These are phyloP conservation scores for Boechera retrofracta DNA, from an alignment of 345 rosid genomes.

Conservation along the genomic window DNA sequence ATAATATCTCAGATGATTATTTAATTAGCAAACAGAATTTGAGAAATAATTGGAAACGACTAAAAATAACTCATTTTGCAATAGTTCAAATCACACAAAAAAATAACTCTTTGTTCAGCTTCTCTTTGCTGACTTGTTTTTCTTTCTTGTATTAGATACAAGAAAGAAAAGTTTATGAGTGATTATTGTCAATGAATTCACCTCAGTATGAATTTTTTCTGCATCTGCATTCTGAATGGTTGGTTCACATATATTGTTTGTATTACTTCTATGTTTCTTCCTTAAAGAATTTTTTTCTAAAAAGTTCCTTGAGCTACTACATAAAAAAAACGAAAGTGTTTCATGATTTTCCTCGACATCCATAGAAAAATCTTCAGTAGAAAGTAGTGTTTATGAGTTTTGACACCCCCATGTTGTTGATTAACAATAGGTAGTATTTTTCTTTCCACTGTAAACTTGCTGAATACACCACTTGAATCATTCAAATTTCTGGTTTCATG, in stretches of 20 bases:
- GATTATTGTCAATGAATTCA: neutral
- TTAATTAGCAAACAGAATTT: too few species aligned
- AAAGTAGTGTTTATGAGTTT: neutral
- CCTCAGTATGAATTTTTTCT: neutral
- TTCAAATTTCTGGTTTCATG: too few species aligned
- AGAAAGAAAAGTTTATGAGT: neutral
- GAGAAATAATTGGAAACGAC: too few species aligned
- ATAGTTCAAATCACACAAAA: too few species aligned
- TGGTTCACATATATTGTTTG: neutral
- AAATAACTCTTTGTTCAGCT: neutral
- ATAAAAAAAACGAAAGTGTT: neutral
- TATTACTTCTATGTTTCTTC: neutral
- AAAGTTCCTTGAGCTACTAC: neutral
- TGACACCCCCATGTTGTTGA: neutral
- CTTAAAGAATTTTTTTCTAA: neutral
- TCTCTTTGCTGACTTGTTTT: constrained; percentile 5
- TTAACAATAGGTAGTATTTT: neutral
- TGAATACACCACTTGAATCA: neutral
- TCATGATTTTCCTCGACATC: neutral
- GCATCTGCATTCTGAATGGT: neutral
- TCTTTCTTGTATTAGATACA: constrained; percentile 6
- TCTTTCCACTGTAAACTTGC: neutral
- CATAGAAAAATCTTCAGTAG: neutral
- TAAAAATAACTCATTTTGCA: too few species aligned
- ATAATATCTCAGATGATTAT: too few species aligned